Evolutionary conservation across 106 monocot species (phyloP), one percentile per base, ranked within the genome.

Genomic region (Dioscorea zingiberensis): DNA sequence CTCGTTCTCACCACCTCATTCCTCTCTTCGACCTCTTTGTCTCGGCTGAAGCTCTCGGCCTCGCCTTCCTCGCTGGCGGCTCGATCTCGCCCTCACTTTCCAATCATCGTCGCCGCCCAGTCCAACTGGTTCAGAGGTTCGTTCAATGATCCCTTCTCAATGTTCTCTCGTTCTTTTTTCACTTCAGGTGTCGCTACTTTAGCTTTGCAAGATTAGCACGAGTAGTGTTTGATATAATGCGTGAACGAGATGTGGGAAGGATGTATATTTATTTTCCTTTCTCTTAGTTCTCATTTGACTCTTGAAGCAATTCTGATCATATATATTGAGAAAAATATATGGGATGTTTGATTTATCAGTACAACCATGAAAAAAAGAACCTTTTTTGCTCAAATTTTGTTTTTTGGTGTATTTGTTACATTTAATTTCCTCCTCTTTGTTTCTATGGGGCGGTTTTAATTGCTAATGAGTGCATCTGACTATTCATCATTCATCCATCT

Each of bases 61-160:
- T 38, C 38, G 38, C 38, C 38, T 38, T 53, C 51, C 4, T 53
- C 10, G 51, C 51, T 53, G 4, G 51, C 14, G 51, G 19, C 4
- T 16, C 16, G 51, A 16, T 53, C 19, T 19, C 51, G n/a, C n/a
- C 10, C 19, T 16, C 16, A 0, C 4, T 19, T 53, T 19, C n/a
- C 62, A 0, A 16, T 47, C 26, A 58, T 71, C n/a, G 57, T 46
- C 14, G 71, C 77, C 57, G 64, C 64, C 65, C 71, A 71, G 21
- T 65, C 66, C 28, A 66, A 71, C 44, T 54, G 71, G 55, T 24
- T 71, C 65, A 77, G 51, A 77, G 77, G 77, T 77, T 51, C 55
- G 47, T 47, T 12, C 44, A 21, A 6, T 27, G 30, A 29, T 62
- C 62, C 44, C 32, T 7, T 18, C 1, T 13, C 14, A 29, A 2